Percentiles rank a stretch among this genome's conserved stretches.
Evolutionary conservation across 208 protist species (phyloP).

Genomic region (Endotrypanum monterogeii): DNA sequence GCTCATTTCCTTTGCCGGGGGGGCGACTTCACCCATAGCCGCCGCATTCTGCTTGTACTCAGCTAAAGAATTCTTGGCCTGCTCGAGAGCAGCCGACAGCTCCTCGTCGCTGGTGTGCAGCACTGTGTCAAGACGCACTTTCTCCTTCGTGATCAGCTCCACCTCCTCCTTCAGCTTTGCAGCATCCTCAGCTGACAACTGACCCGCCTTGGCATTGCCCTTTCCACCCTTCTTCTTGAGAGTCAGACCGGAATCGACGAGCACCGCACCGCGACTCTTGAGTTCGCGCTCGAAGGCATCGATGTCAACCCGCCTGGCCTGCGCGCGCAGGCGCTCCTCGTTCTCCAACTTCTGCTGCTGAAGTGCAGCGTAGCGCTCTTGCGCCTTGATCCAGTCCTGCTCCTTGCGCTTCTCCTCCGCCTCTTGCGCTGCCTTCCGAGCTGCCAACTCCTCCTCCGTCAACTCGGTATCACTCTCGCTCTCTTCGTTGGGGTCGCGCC

Average conservation of each 20-base stretch:
- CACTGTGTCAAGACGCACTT: conserved; percentile 65
- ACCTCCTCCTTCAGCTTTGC: conserved; percentile 62
- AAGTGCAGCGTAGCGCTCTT: conserved; percentile 51
- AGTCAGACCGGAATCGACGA: conserved; percentile 57
- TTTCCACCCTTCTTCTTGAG: conserved; percentile 51
- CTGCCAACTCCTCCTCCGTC: conserved; percentile 34
- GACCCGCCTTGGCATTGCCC: conserved; percentile 41
- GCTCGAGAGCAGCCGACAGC: conserved; percentile 44
- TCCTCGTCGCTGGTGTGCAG: conserved; percentile 69
- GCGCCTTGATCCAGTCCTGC: conserved; percentile 39
- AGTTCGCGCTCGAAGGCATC: conserved; percentile 57
- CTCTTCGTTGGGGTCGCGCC: conserved; percentile 53
- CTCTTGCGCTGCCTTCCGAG: conserved; percentile 33
- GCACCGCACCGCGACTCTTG: conserved; percentile 52
- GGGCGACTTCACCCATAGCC: conserved; percentile 15
- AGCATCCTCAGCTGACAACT: conserved; percentile 52
- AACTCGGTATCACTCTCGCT: conserved; percentile 47
- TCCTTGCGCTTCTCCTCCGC: conserved; percentile 49
- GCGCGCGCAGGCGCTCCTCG: conserved; percentile 46
- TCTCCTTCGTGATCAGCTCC: conserved; percentile 55
- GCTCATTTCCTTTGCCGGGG: conserved; percentile 36
- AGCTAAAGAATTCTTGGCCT: conserved; percentile 55
- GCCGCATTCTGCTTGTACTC: conserved; percentile 36
- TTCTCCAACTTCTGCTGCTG: conserved; percentile 70
- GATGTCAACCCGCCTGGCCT: conserved; percentile 67